Percentiles rank a stretch among this genome's conserved stretches.
These are phyloP conservation scores for Aspergillus flavus DNA, from an alignment of 2,329 filamentous ascomycete species.

Conservation along the genomic window DNA sequence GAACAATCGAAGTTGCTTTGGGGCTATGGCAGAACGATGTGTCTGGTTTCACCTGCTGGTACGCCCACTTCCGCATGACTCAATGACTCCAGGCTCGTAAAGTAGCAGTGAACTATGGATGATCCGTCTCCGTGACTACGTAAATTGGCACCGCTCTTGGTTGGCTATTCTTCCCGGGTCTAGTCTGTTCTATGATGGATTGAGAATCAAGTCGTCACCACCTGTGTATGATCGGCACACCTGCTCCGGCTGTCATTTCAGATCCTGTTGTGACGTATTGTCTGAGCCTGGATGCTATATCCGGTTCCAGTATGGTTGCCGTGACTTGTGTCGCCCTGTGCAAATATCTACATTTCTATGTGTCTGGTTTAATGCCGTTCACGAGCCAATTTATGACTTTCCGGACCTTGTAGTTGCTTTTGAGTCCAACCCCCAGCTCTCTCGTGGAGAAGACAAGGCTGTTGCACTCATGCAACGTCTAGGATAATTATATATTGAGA, in stretches of 20 bases:
- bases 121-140: neutral
- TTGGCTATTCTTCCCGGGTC: neutral
- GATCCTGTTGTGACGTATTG: neutral
- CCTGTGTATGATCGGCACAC: no score
- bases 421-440: neutral
- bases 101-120: neutral
- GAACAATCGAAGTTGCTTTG: neutral
- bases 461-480: neutral
- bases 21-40: neutral
- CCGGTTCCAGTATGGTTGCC: neutral
- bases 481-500: neutral
- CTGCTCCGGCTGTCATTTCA: neutral
- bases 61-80: neutral
- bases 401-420: neutral
- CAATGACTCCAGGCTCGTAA: neutral
- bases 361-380: neutral
- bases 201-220: neutral
- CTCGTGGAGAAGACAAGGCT: neutral
- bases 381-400: neutral
- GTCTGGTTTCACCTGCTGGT: neutral
- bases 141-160: neutral
- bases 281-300: neutral
- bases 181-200: neutral
- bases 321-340: neutral
- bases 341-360: neutral